Conservation (phyloP, 1,139 yeast genomes). For the Suhomyces bribrorum region DNA sequence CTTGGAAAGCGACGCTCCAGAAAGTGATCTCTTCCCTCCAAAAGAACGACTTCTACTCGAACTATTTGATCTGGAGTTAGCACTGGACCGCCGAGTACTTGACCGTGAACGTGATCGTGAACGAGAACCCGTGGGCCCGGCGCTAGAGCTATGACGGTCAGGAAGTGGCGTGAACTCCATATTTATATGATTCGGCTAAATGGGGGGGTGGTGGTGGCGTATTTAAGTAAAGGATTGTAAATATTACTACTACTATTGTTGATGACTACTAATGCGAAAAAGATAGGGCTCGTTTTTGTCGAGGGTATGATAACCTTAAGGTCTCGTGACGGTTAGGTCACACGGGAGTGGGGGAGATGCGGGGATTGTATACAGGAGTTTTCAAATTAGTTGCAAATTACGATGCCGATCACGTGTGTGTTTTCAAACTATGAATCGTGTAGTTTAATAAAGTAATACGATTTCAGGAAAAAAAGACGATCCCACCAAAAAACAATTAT, state of each 20-base stretch:
- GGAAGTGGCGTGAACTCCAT: slow-evolving; percentile 12
- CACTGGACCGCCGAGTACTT: slow-evolving; percentile 36
- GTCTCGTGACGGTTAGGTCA: slow-evolving; percentile 8
- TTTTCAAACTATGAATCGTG: too few species aligned
- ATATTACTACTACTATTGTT: too few species aligned
- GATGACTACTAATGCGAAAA: too few species aligned
- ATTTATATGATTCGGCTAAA: too few species aligned
- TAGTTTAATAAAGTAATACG: too few species aligned
- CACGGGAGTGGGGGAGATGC: background rate
- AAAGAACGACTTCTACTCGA: slow-evolving; percentile 40
- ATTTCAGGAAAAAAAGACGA: too few species aligned
- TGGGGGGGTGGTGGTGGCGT: too few species aligned
- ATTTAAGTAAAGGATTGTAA: too few species aligned
- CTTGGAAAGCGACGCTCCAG: slow-evolving; percentile 20
- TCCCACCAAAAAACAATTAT: too few species aligned
- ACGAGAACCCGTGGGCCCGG: slow-evolving; percentile 7
- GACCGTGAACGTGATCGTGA: slow-evolving; percentile 41
- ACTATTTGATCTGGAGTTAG: slow-evolving; percentile 39
- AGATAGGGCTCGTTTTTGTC: too few species aligned
- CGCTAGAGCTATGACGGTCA: slow-evolving; percentile 6
- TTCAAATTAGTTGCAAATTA: too few species aligned
- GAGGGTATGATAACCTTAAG: background rate
- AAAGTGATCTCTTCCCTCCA: slow-evolving; percentile 31
- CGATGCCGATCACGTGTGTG: background rate
- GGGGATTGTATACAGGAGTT: background rate